Evolutionary conservation across 208 protist species (phyloP), one percentile per base, ranked within the genome.

Genomic region (Acanthamoeba polyphaga): DNA sequence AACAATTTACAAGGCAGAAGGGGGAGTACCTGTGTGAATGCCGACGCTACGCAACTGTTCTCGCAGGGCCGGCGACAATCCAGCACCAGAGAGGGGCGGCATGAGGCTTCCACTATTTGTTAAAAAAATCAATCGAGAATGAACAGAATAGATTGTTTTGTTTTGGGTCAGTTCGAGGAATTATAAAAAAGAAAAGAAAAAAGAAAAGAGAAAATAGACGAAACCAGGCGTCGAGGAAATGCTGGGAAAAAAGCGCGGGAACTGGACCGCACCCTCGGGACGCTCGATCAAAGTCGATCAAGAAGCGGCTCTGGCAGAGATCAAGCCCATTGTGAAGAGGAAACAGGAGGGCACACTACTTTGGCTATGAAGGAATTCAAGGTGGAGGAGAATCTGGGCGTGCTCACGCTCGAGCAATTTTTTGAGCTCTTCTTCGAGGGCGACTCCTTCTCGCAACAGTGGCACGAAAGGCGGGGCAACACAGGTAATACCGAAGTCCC

Each of bases 391-490:
- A 49, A 78, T n/a, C 32, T 78, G 70, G 70, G 70, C 34, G 6
- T 24, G 13, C 34, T 78, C 8, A 46, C 70, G 29, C 19, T 78
- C 12, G 70, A 78, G 70, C 70, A 78, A 78, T 78, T 78, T 43
- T 78, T 51, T 19, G 70, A 78, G 38, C n/a, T 78, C 34, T 78
- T 78, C 32, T 78, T 78, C 38, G 70, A 78, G 70, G 70, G 70
- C 70, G 70, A 78, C 1, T 46, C 70, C 29, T 78, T 78, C 70
- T 78, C 70, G 6, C 22, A 49, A 8, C 70, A 51, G 15, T 78
- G 38, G 34, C 70, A 78, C 70, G 70, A 78, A 24, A 78, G 43
- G 70, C 12, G 70, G 10, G 70, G 70, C 70, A 34, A 78, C 70
- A 78, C 70, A 34, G 70, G 70, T 78, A 46, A 15, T n/a, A 0